Evolutionary conservation across 169 alveolate species (phyloP), one percentile per base, ranked within the genome.

Genomic region (Eimeria zaria): DNA sequence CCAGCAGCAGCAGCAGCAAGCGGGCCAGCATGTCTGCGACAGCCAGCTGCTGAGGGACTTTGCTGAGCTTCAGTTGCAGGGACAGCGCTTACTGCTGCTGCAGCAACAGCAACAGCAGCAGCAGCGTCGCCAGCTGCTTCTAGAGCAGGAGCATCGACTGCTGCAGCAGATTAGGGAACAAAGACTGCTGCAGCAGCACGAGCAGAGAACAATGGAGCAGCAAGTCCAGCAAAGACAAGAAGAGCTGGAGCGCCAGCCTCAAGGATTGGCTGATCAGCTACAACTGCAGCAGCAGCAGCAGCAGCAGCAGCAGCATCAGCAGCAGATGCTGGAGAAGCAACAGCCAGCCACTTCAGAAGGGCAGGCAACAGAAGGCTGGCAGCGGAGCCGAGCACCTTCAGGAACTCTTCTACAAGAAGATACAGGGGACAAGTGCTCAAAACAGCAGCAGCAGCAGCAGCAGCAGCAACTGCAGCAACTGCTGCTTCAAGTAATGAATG

Each of bases 101-200:
- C 36, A 2, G 44, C 67, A 78, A 6, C 88, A 78, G 44, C 88
- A 78, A 44, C 64, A 48, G 30, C 76, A 85, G 80, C 92, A 60
- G n/a, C 36, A 60, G 92, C 64, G 20, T 41, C 67, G 48, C 7
- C 58, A 39, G 44, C 55, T 55, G 78, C 64, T 55, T 41, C 27
- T 85, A 60, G 58, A 55, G 92, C 92, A 58, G 92, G 78, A 55
- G 78, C 92, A 85, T n/a, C 51, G 53, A 36, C 18, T 48, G 71
- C 51, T 33, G 73, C 71, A 51, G 51, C 71, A 81, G 41, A 58
- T 33, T 12, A 30, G 18, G 9, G 92, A 60, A 27, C 92, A 55
- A 0, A 33, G 73, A 62, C 64, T 85, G 92, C 58, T 33, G 92
- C 80, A 85, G 80, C 55, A 85, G 62, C 80, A 18, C 67, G 92